Percentiles rank a stretch among this genome's conserved stretches.
Conservation (phyloP, 1,139 yeast species). For the Diutina neorugosa region DNA sequence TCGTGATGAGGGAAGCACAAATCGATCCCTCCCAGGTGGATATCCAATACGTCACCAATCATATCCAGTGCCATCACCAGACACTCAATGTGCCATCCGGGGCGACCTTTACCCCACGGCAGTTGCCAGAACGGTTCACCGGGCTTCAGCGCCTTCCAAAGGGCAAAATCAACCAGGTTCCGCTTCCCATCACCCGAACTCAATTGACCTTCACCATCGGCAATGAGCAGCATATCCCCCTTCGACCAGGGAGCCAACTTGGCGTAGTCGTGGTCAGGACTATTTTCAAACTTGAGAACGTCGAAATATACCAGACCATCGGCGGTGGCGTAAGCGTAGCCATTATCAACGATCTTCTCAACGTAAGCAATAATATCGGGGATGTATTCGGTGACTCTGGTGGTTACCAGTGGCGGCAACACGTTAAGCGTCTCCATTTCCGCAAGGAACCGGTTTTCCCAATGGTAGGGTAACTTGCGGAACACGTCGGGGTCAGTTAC, state of each 20-base stretch:
- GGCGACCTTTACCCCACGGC: constrained; percentile 96
- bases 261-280: constrained; percentile 72
- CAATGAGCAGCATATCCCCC: constrained; percentile 73
- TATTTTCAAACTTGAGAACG: constrained; percentile 66
- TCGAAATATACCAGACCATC: constrained; percentile 96
- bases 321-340: constrained; percentile 69
- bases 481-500: constrained; percentile 81
- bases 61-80: constrained; percentile 96
- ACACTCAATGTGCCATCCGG: constrained; percentile 99
- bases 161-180: constrained; percentile 79
- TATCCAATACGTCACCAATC: constrained; percentile 74
- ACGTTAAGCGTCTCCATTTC: constrained; percentile 86
- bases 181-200: constrained; percentile 44
- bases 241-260: constrained; percentile 98
- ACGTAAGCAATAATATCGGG: constrained; percentile 85
- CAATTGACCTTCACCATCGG: constrained; percentile 93
- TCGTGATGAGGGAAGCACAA: constrained; percentile 99
- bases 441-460: constrained; percentile 77
- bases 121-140: constrained; percentile 97
- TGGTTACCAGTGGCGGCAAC: constrained; percentile 70
- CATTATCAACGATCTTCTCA: constrained; percentile 57
- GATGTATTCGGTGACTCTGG: constrained; percentile 93
- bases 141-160: constrained; percentile 93
- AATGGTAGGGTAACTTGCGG: constrained; percentile 69
- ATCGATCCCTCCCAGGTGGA: constrained; percentile 96